These are phyloP conservation scores for Rhodotorula graminis DNA, from an alignment of 768 basidiomycete species.

Conservation along the genomic window DNA sequence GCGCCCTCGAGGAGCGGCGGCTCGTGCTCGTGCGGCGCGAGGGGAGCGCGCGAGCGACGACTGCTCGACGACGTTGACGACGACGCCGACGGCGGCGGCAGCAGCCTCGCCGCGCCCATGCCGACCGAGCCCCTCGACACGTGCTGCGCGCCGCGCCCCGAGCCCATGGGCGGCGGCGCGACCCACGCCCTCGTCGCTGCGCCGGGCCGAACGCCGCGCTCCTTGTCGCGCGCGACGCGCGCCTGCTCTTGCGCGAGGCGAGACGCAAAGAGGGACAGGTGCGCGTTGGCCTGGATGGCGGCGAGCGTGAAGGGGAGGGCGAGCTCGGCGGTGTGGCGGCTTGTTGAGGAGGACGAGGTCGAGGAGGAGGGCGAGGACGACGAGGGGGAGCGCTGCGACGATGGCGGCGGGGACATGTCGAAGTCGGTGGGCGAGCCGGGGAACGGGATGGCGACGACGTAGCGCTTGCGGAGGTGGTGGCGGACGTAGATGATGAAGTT, in stretches of 20 bases:
- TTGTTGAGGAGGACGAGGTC: neutral
- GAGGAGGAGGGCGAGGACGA: neutral
- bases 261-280: neutral
- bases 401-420: too few species aligned
- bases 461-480: conserved; percentile 7
- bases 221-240: neutral
- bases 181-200: neutral
- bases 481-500: conserved; percentile 27
- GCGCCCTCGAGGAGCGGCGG: conserved; percentile 1
- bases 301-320: conserved; percentile 6
- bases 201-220: neutral
- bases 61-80: neutral
- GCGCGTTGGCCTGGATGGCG: neutral
- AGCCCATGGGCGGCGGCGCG: neutral
- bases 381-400: neutral
- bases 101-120: neutral
- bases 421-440: neutral
- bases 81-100: neutral
- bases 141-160: neutral
- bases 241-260: conserved; percentile 2
- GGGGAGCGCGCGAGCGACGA: neutral
- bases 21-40: neutral
- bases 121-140: neutral
- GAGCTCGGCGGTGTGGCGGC: neutral
- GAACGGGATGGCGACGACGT: neutral